Evolutionary conservation across 1,284 basidiomycete genomes (phyloP).

Genomic region (Lentinula novae-zelandiae): DNA sequence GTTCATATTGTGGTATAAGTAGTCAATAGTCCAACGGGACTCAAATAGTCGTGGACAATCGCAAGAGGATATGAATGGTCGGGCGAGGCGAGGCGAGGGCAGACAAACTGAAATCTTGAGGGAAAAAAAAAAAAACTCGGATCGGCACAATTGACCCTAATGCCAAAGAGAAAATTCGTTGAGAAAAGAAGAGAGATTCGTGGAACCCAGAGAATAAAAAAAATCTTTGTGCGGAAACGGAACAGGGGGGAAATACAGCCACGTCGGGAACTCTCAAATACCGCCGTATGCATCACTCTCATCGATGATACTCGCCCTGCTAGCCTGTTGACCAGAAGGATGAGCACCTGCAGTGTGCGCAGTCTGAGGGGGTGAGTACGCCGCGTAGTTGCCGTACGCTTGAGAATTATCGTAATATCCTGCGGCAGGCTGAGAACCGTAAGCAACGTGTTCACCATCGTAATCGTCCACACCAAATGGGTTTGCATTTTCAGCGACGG

Average conservation of each 20-base stretch:
- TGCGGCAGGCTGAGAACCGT: slow-evolving; percentile 34
- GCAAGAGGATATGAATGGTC: neutral
- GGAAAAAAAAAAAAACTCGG: neutral
- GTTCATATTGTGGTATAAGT: neutral
- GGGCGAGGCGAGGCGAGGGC: neutral
- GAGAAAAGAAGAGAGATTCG: neutral
- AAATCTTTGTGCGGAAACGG: neutral
- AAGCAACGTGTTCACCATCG: slow-evolving; percentile 26
- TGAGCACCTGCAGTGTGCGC: slow-evolving; percentile 13
- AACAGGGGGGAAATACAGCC: neutral
- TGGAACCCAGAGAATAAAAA: neutral
- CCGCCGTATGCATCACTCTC: slow-evolving; percentile 13
- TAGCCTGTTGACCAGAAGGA: slow-evolving; percentile 21
- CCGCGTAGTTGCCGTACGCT: slow-evolving; percentile 34
- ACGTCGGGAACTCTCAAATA: slow-evolving; percentile 4
- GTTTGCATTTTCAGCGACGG: slow-evolving; percentile 6
- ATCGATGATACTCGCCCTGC: neutral
- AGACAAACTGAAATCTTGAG: too few species aligned
- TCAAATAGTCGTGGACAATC: too few species aligned
- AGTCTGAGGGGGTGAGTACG: slow-evolving; percentile 19
- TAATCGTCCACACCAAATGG: slow-evolving; percentile 18
- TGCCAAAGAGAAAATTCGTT: neutral
- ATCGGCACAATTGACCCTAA: neutral
- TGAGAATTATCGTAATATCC: slow-evolving; percentile 32
- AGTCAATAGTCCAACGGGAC: neutral